phyloP scores from a whole-genome alignment of 371 early-diverging fungal genomes.

The Funneliformis caledonium region DNA sequence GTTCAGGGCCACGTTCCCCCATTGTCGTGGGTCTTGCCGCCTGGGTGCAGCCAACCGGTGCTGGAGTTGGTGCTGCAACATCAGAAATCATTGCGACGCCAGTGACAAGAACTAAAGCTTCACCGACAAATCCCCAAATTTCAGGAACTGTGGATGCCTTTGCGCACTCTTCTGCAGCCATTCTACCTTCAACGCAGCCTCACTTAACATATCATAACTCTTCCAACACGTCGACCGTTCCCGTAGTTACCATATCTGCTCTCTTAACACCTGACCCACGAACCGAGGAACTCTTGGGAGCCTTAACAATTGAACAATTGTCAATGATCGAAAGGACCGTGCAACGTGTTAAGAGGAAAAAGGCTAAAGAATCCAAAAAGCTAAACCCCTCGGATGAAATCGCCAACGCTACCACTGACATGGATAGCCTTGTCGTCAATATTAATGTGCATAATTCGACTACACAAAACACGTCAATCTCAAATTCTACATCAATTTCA shows the following conservation, averaged over 20 bases:
- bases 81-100: slow-evolving; percentile 8
- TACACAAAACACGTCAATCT: background rate
- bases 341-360: slow-evolving; percentile 32
- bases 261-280: slow-evolving; percentile 22
- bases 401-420: background rate
- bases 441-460: background rate
- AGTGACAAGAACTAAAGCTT: background rate
- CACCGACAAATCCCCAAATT: background rate
- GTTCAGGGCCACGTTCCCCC: background rate
- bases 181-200: background rate
- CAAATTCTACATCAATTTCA: background rate
- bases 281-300: slow-evolving; percentile 35
- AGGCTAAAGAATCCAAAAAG: slow-evolving; percentile 33
- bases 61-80: background rate
- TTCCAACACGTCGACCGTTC: background rate
- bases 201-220: background rate
- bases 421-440: background rate
- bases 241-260: slow-evolving; percentile 28
- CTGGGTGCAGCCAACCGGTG: slow-evolving; percentile 21
- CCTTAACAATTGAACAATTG: slow-evolving; percentile 31
- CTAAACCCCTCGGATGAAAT: background rate
- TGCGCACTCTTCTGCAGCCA: background rate
- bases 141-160: background rate
- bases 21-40: slow-evolving; percentile 3
- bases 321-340: slow-evolving; percentile 34